Base-by-base conservation (phyloP, 2,329 filamentous ascomycete genomes). In the Blastomyces silverae region DNA sequence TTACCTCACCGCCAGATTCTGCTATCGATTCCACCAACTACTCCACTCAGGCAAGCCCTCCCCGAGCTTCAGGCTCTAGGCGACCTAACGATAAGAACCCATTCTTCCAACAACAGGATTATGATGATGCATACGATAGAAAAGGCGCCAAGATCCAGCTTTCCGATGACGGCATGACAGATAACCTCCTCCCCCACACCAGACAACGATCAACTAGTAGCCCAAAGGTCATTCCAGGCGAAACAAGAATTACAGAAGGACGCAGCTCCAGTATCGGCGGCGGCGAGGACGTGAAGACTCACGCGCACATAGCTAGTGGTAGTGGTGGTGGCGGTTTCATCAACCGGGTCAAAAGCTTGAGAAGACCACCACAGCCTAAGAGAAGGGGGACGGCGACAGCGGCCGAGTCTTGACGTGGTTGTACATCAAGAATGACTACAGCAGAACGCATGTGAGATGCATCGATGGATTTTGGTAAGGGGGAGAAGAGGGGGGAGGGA, bases 81-180 rank as follows among this genome's bases (percentile, higher is more conserved):
- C 73, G 72, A 15, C 69, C 66, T 28, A 77, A 80, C 67, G 84
- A 86, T 66, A 80, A 80, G 66, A 95, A 93, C 74, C 91, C 91
- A 0, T 96, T 95, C 80, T 92, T 92, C 75, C 46, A 61, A 52
- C 46, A 61, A 52, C 83, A 86, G 62, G 91, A 97, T 68, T 96
- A 89, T 69, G 85, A 88, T 69, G 80, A 82, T 60, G 85, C 84
- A 15, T 88, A 87, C 71, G 85, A 87, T 61, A 85, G 79, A 73
- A 89, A 89, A 75, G 84, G 84, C 25, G 81, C 83, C 42, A 80
- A 80, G 63, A 85, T 89, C 71, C 81, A 76, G 64, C 78, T 80
- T 28, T 82, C 85, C 69, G 78, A 80, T 67, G 73, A 71, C 17
- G 64, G 70, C 5, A 66, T 67, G 50, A 53, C 64, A 34, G 70